Percentiles rank a stretch among this genome's conserved stretches.
These are phyloP conservation scores for Lophiotrema nucula DNA, from an alignment of 495 filamentous ascomycete species.

Conservation along the genomic window DNA sequence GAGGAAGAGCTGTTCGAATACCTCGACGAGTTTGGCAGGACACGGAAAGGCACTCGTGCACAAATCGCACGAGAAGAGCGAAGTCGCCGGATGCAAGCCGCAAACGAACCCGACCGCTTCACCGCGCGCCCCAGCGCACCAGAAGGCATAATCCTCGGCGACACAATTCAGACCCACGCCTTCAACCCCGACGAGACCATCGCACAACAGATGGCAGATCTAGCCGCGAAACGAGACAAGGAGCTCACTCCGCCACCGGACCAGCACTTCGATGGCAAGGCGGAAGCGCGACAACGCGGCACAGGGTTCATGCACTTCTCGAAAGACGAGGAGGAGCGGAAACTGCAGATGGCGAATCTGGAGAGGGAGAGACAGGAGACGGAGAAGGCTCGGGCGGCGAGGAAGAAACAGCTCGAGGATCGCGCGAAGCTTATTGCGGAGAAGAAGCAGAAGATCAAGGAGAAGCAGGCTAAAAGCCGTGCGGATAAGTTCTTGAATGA, in stretches of 20 bases:
- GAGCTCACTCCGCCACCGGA: slow-evolving; percentile 72
- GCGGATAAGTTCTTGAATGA: slow-evolving; percentile 27
- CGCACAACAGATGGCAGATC: slow-evolving; percentile 63
- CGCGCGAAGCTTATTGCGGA: slow-evolving; percentile 49
- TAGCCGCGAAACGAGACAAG: slow-evolving; percentile 72
- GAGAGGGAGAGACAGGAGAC: slow-evolving; percentile 66
- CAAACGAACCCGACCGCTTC: slow-evolving; percentile 47
- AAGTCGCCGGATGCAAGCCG: slow-evolving; percentile 45
- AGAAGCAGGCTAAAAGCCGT: slow-evolving; percentile 20
- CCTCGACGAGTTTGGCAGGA: slow-evolving; percentile 85
- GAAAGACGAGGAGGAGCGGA: slow-evolving; percentile 61
- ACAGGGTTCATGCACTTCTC: slow-evolving; percentile 89
- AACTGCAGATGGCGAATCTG: slow-evolving; percentile 73
- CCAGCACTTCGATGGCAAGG: slow-evolving; percentile 78
- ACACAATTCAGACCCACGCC: slow-evolving; percentile 74
- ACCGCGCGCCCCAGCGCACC: slow-evolving; percentile 63
- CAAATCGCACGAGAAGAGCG: slow-evolving; percentile 60
- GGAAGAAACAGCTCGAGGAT: background rate
- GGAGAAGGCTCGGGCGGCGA: slow-evolving; percentile 42
- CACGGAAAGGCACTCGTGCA: slow-evolving; percentile 62
- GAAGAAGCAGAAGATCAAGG: slow-evolving; percentile 53
- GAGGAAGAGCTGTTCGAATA: slow-evolving; percentile 71
- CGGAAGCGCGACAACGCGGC: slow-evolving; percentile 81
- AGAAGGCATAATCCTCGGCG: slow-evolving; percentile 73
- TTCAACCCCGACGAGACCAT: slow-evolving; percentile 68